Evolutionary conservation across 257 asterid species (phyloP).

Genomic region (Solanum medicagineum): DNA sequence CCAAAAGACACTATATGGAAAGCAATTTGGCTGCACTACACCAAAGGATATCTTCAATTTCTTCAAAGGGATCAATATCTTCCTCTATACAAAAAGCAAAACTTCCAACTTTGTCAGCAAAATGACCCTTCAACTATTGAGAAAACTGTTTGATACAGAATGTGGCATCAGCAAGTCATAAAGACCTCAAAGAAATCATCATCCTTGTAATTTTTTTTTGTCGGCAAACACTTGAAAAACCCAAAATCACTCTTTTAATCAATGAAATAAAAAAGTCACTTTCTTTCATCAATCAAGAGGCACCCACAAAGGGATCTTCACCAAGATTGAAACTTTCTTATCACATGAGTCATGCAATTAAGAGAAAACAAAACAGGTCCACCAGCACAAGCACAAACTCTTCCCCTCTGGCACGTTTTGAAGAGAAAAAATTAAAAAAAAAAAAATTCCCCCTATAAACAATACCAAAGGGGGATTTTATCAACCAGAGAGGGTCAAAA

Average conservation of each 20-base stretch:
- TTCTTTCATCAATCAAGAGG: neutral
- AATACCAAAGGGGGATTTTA: neutral
- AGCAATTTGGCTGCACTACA: neutral
- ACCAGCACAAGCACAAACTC: neutral
- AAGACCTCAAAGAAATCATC: neutral
- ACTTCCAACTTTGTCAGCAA: slow-evolving; percentile 1
- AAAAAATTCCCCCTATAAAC: neutral
- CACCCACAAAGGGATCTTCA: neutral
- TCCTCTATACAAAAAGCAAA: neutral
- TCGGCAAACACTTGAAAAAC: neutral
- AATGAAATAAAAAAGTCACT: neutral
- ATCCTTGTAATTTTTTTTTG: neutral
- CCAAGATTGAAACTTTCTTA: slow-evolving; percentile 3
- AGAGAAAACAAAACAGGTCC: neutral
- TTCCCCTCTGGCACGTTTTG: neutral
- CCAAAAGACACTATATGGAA: neutral
- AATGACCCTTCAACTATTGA: slow-evolving; percentile 3
- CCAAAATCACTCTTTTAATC: neutral
- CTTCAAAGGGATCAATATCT: neutral
- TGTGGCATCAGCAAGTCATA: neutral
- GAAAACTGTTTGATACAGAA: neutral
- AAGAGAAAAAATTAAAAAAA: neutral
- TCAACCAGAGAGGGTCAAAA: neutral
- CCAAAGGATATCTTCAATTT: neutral
- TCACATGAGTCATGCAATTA: slow-evolving; percentile 8